A percentile compares a stretch with the other conserved stretches of the same genome.
Evolutionary conservation across 2,329 filamentous ascomycete genomes (phyloP).

Genomic region (Emydomyces testavorans): DNA sequence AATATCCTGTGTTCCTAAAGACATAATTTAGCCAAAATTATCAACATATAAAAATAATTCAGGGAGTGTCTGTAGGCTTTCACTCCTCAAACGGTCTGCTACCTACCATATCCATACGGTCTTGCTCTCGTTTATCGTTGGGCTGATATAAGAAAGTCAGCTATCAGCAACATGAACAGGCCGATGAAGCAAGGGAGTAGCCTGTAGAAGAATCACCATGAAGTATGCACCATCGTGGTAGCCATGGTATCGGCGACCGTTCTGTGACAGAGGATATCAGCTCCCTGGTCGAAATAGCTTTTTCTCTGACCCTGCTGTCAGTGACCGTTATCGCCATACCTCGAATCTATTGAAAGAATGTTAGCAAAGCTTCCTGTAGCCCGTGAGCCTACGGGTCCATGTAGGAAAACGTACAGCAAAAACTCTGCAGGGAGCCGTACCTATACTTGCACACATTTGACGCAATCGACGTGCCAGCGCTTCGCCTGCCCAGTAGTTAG

Average conservation of each 20-base stretch:
- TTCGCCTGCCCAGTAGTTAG: background rate
- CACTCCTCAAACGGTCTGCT: background rate
- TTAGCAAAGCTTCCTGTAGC: background rate
- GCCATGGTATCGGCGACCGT: constrained; percentile 15
- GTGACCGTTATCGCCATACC: constrained; percentile 1
- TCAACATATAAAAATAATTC: background rate
- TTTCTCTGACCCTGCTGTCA: background rate
- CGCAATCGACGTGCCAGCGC: constrained; percentile 12
- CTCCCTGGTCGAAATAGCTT: background rate
- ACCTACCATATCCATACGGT: constrained; percentile 16
- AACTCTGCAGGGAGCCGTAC: too few relatives aligned
- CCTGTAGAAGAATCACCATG: constrained; percentile 9
- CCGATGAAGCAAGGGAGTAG: too few relatives aligned
- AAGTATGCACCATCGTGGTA: constrained; percentile 15
- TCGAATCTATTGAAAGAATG: constrained; percentile 1
- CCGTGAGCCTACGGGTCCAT: background rate
- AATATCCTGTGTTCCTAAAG: constrained; percentile 13
- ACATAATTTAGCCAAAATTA: background rate
- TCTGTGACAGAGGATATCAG: constrained; percentile 2
- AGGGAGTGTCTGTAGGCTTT: too few relatives aligned
- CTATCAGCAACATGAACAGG: background rate
- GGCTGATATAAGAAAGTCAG: constrained; percentile 14
- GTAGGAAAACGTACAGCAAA: too few relatives aligned
- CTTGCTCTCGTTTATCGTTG: constrained; percentile 16
- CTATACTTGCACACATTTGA: constrained; percentile 14